Evolutionary conservation across 2,329 filamentous ascomycete species (phyloP).

Genomic region (Fusarium udum): DNA sequence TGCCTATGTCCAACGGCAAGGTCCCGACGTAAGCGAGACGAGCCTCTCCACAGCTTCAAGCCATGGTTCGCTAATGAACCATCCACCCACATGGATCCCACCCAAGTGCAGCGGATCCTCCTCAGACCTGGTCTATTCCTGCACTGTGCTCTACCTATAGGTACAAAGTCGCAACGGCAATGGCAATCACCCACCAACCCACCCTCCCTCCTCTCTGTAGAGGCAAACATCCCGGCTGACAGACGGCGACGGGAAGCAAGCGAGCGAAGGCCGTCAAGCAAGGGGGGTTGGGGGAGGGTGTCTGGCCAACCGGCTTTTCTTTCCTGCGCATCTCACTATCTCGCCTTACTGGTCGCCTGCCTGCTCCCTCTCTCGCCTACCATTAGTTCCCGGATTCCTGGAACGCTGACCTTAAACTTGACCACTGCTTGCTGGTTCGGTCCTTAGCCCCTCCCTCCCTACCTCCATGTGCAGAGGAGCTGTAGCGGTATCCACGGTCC

Average conservation of each 20-base stretch:
- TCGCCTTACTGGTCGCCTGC: slow-evolving; percentile 34
- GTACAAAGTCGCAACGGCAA: slow-evolving; percentile 22
- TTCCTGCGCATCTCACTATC: slow-evolving; percentile 38
- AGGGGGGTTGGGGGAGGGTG: slow-evolving; percentile 17
- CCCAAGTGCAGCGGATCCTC: slow-evolving; percentile 15
- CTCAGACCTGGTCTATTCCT: slow-evolving; percentile 2
- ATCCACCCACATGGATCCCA: slow-evolving; percentile 19
- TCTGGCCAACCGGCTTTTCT: slow-evolving; percentile 35
- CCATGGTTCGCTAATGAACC: slow-evolving; percentile 16
- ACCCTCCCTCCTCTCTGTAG: slow-evolving; percentile 6
- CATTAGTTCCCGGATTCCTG: slow-evolving; percentile 43
- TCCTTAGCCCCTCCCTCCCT: slow-evolving; percentile 18
- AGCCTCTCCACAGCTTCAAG: slow-evolving; percentile 28
- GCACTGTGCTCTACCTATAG: slow-evolving; percentile 11
- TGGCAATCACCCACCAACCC: slow-evolving; percentile 16
- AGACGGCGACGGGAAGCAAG: slow-evolving; percentile 42
- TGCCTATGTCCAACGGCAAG: slow-evolving; percentile 17
- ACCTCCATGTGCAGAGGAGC: slow-evolving; percentile 8
- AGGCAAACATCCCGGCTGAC: slow-evolving; percentile 36
- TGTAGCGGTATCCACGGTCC: slow-evolving; percentile 27
- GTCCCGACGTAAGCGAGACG: slow-evolving; percentile 28
- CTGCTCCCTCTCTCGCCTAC: slow-evolving; percentile 33
- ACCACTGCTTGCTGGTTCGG: slow-evolving; percentile 24
- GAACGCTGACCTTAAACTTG: slow-evolving; percentile 29
- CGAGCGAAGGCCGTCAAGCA: slow-evolving; percentile 39